phyloP scores from a whole-genome alignment of 495 filamentous ascomycete genomes.

The Penicillium dipodomyicola region DNA sequence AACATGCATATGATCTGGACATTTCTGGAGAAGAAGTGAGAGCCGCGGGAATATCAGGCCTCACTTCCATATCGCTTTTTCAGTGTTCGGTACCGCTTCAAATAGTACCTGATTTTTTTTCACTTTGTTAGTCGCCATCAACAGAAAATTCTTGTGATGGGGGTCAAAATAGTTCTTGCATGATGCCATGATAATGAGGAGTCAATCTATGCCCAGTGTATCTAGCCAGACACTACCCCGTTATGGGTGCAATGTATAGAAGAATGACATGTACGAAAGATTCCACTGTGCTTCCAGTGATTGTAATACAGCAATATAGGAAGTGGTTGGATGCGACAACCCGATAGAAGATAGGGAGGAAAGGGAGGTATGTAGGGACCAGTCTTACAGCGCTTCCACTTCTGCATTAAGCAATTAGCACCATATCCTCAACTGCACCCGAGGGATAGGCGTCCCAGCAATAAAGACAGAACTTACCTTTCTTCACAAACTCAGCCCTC shows the following conservation, averaged over 20 bases:
- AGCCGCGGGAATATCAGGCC: constrained; percentile 10
- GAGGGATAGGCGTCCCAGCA: neutral
- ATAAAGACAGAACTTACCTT: constrained; percentile 53
- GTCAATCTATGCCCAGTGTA: constrained; percentile 15
- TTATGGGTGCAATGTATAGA: constrained; percentile 15
- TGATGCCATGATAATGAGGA: constrained; percentile 32
- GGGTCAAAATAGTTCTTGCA: constrained; percentile 22
- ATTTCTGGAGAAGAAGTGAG: constrained; percentile 14
- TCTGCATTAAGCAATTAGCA: constrained; percentile 47
- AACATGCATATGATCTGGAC: constrained; percentile 17
- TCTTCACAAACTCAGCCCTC: constrained; percentile 83
- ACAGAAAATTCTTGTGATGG: constrained; percentile 7
- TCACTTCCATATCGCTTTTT: constrained; percentile 73
- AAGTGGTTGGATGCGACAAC: neutral
- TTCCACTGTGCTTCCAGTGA: constrained; percentile 1
- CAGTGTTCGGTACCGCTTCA: constrained; percentile 89
- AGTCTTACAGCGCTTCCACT: constrained; percentile 83
- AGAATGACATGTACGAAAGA: constrained; percentile 20
- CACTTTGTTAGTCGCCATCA: constrained; percentile 15
- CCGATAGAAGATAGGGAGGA: neutral
- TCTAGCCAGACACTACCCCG: constrained; percentile 11
- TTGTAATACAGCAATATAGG: neutral
- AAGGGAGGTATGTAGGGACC: neutral
- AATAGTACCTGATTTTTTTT: constrained; percentile 68
- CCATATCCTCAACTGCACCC: neutral